Conservation (phyloP, 2,329 filamentous ascomycete genomes). For the Lecanicillium sp. region DNA sequence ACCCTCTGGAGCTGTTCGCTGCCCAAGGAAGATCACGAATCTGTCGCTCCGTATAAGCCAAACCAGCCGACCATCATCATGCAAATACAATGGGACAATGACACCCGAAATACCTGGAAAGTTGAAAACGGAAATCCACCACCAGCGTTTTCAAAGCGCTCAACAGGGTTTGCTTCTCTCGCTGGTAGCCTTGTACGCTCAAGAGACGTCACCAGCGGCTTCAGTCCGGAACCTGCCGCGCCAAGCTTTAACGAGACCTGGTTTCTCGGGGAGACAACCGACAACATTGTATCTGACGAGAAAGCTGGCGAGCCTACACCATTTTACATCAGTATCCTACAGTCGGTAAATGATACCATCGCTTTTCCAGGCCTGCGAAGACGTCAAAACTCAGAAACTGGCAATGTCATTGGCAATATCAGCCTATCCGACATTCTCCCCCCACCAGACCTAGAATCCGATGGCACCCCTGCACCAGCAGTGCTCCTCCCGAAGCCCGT, state of each 20-base stretch:
- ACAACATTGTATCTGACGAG: constrained; percentile 54
- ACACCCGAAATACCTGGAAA: constrained; percentile 44
- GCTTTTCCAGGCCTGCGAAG: constrained; percentile 17
- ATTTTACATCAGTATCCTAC: constrained; percentile 73
- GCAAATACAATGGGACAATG: constrained; percentile 66
- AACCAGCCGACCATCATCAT: constrained; percentile 73
- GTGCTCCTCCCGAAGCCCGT: constrained; percentile 62
- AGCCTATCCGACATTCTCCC: constrained; percentile 46
- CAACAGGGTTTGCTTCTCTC: constrained; percentile 15
- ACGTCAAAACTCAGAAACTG: constrained; percentile 10
- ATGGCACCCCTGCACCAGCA: constrained; percentile 67
- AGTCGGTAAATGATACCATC: constrained; percentile 30
- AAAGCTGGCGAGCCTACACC: constrained; percentile 84
- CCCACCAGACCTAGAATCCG: constrained; percentile 49
- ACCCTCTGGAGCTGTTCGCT: constrained; percentile 82
- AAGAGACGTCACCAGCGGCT: constrained; percentile 16
- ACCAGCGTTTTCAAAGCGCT: constrained; percentile 16
- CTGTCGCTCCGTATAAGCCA: constrained; percentile 53
- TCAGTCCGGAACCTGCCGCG: constrained; percentile 46
- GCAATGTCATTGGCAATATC: constrained; percentile 13
- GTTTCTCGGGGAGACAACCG: constrained; percentile 82
- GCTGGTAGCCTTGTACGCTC: constrained; percentile 16
- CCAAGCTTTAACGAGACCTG: constrained; percentile 62
- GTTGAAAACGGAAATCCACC: constrained; percentile 30
- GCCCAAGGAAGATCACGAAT: constrained; percentile 67